Conservation (phyloP, 352 stramenopile species). For the Pythium biforme region DNA sequence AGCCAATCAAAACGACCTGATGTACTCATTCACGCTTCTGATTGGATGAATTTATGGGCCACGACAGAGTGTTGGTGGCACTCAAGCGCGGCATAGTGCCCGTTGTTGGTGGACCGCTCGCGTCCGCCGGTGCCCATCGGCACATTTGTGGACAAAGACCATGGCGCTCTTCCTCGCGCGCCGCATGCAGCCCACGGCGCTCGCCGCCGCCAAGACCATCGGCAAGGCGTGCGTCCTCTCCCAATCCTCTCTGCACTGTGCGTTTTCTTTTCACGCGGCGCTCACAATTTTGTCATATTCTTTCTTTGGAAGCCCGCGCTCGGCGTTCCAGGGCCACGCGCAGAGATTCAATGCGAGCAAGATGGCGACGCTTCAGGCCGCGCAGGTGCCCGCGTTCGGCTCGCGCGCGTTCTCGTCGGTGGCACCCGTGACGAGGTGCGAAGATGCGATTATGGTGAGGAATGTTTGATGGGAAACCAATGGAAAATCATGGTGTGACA, state of each 20-base stretch:
- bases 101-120: conserved; percentile 25
- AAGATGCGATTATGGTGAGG: not conserved
- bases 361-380: conserved; percentile 44
- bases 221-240: conserved; percentile 16
- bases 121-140: conserved; percentile 6
- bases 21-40: not conserved
- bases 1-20: conserved; percentile 6
- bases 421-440: conserved; percentile 44
- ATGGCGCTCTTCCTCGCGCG: conserved; percentile 67
- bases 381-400: conserved; percentile 42
- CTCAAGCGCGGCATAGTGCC: conserved; percentile 22
- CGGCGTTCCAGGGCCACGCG: conserved; percentile 26
- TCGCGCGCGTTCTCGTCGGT: conserved; percentile 62
- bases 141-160: conserved; percentile 19
- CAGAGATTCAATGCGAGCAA: conserved; percentile 48
- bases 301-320: conserved; percentile 27
- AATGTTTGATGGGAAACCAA: not conserved
- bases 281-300: too few species aligned
- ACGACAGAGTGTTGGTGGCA: conserved; percentile 17
- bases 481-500: conserved; percentile 25
- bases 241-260: not conserved
- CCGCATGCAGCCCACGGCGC: conserved; percentile 51
- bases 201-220: conserved; percentile 27
- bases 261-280: not conserved
- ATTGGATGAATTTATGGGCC: conserved; percentile 7